Evolutionary conservation across 2,329 filamentous ascomycete genomes (phyloP).

Genomic region (Penicillium rolfsii): DNA sequence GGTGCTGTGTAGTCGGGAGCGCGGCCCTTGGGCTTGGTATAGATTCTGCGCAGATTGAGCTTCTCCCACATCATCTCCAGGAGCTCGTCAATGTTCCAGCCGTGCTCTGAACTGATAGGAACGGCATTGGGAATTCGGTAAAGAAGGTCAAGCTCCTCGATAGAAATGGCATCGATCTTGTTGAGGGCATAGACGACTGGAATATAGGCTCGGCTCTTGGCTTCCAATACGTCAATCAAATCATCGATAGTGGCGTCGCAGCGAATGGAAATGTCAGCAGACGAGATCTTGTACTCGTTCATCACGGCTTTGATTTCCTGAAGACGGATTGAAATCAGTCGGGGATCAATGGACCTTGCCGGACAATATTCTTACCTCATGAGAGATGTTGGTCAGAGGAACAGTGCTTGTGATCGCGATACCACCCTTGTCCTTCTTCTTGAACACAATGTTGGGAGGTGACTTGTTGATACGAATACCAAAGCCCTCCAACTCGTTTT

Average conservation of each 20-base stretch:
- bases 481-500: slow-evolving; percentile 93
- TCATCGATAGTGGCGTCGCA: slow-evolving; percentile 98
- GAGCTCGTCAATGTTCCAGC: slow-evolving; percentile 97
- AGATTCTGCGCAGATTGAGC: slow-evolving; percentile 85
- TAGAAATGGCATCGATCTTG: slow-evolving; percentile 98
- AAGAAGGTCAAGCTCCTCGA: slow-evolving; percentile 93
- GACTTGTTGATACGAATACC: slow-evolving; percentile 97
- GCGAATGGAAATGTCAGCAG: slow-evolving; percentile 94
- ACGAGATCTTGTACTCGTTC: slow-evolving; percentile 94
- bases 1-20: slow-evolving; percentile 89
- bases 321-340: slow-evolving; percentile 17
- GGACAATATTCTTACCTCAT: slow-evolving; percentile 60
- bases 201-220: slow-evolving; percentile 92
- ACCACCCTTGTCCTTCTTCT: slow-evolving; percentile 98
- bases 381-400: slow-evolving; percentile 86
- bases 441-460: slow-evolving; percentile 98
- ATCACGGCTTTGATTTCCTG: slow-evolving; percentile 95
- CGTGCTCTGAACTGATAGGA: slow-evolving; percentile 94
- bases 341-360: neutral
- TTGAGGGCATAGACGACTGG: slow-evolving; percentile 99
- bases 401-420: slow-evolving; percentile 95
- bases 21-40: slow-evolving; percentile 97
- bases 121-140: slow-evolving; percentile 97
- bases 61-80: slow-evolving; percentile 99
- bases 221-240: slow-evolving; percentile 92